phyloP scores from a whole-genome alignment of 805 yeast genomes.

The Yarrowia keelungensis region DNA sequence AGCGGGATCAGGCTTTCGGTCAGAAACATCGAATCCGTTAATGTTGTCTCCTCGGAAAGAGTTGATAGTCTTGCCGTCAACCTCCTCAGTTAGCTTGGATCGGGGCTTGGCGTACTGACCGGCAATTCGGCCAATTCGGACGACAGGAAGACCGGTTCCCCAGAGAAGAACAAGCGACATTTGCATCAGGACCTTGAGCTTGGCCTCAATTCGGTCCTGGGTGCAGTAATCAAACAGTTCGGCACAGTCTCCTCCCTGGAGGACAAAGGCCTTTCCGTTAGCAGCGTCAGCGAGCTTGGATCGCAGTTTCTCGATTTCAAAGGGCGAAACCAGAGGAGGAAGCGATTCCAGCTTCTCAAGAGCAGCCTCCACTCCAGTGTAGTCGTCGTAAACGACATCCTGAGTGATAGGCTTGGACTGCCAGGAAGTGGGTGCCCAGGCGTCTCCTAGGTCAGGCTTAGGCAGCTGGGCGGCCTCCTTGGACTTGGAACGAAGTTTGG shows the following conservation, averaged over 20 bases:
- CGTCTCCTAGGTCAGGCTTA: constrained; percentile 40
- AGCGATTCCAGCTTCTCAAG: constrained; percentile 53
- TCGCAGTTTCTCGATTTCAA: constrained; percentile 51
- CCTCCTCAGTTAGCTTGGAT: constrained; percentile 54
- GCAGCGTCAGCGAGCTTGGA: constrained; percentile 53
- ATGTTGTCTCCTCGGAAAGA: constrained; percentile 56
- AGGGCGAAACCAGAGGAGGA: constrained; percentile 54
- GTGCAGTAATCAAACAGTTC: constrained; percentile 55
- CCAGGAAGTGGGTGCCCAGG: constrained; percentile 55
- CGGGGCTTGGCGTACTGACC: constrained; percentile 57
- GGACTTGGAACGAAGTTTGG: constrained; percentile 52
- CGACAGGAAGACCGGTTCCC: constrained; percentile 54
- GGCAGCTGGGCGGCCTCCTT: constrained; percentile 42
- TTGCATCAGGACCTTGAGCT: constrained; percentile 54
- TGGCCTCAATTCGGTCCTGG: constrained; percentile 52
- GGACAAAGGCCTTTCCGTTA: constrained; percentile 54
- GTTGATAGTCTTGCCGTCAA: constrained; percentile 52
- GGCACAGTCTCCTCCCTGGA: constrained; percentile 57
- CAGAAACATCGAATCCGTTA: constrained; percentile 53
- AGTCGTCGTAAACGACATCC: constrained; percentile 54
- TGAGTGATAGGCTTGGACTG: constrained; percentile 54
- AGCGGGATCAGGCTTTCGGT: constrained; percentile 53
- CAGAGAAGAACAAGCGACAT: constrained; percentile 56
- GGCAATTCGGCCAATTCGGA: constrained; percentile 55
- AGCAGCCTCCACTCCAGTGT: constrained; percentile 51